Evolutionary conservation across 805 yeast species (phyloP), one percentile per base, ranked within the genome.

Genomic region (Komagataella kurtzmanii): DNA sequence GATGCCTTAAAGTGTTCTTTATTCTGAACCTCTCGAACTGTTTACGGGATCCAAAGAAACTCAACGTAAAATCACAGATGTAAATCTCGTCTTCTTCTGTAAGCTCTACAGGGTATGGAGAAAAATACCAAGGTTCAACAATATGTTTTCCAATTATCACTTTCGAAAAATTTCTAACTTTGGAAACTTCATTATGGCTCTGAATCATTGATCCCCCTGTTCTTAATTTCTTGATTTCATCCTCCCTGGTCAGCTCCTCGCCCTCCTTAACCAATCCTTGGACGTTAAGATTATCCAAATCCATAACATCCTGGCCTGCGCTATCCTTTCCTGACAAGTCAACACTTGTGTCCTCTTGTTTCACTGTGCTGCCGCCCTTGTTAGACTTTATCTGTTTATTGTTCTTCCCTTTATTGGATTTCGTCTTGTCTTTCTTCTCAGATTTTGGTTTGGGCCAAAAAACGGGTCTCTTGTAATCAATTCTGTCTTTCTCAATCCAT

Each of bases 201-300:
- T 93, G 99, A 8, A 93, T 86, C 98, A 93, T 93, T 0, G 98
- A 90, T 2, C 99, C 99, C n/a, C 95, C 76, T 0, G 96, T 89
- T 58, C 98, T 75, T 52, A 93, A 73, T 63, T 87, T 88, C 63
- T 91, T 88, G 57, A 93, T 85, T 66, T 93, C 99, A 58, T 88
- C 96, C 60, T 89, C 97, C 53, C 97, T 72, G 44, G 86, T 81
- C 46, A 86, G 77, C 53, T 82, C 88, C 56, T 85, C 90, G 10
- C 81, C 80, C 17, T 79, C 81, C 52, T 79, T 67, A 5, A 60
- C 62, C 30, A 83, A 61, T 17, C 96, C 96, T 65, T 89, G 96
- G 5, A 89, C 96, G 60, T 88, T 83, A 59, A 88, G 73, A 61
- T 85, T 73, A 59, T 87, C 97, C 56, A 88, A 72, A 65, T 88